Base-by-base conservation (phyloP, 2,329 filamentous ascomycete species). In the Colletotrichum cuscutae region DNA sequence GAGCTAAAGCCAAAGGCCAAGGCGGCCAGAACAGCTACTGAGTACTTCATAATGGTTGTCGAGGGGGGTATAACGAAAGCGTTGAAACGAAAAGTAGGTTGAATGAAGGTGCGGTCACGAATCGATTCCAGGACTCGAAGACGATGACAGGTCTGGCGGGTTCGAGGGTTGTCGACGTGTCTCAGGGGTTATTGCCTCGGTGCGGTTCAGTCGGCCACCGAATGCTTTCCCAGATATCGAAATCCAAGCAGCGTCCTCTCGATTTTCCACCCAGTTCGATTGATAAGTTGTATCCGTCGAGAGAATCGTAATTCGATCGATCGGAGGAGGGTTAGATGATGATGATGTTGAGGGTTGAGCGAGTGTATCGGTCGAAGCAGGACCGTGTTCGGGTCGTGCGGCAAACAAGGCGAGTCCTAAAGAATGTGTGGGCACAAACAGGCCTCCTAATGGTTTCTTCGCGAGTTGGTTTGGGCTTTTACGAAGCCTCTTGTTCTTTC, bases 381-480 rank as follows among this genome's bases (percentile, higher is more conserved):
- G 58, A 62, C 37, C 49, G 57, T 65, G 49, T 37, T 57, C 30
- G 56, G 56, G 56, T 73, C 66, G 71, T 73, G 60, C 71, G 56
- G 56, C 35, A 72, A 73, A 63, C 24, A 57, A 54, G 46, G 62
- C 68, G 71, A 63, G 58, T 73, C 57, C 68, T 66, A 73, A 73
- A 46, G 71, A 73, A 67, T 59, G 71, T 72, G 46, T 19, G 66
- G 71, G 71, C 71, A 61, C 71, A 61, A 15, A 35, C n/a, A 37
- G 24, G 66, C 71, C 60, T 70, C 54, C 22, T 61, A 15, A 13
- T 4, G 30, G 42, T 57, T n/a, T 53, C 28, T 67, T 32, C 32
- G 8, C 58, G 24, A 8, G 7, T 26, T 54, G 46, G 9, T 49
- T 35, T 32, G 32, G 52, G 35, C 60, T 69, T 26, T 32, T 15